phyloP scores from a whole-genome alignment of 2,329 filamentous ascomycete genomes.

The Lachnellula suecica region DNA sequence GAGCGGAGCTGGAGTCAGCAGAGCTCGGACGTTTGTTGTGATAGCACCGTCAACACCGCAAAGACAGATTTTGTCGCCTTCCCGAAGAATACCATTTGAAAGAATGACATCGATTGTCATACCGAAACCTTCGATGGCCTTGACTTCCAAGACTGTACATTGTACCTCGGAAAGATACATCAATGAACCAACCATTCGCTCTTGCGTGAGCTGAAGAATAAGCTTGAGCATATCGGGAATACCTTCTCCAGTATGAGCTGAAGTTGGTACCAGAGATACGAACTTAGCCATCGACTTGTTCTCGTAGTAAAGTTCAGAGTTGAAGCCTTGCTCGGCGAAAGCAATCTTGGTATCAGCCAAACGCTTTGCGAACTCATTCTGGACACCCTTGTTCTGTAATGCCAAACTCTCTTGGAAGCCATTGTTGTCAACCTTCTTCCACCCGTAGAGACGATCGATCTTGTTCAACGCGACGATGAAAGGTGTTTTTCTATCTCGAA shows the following conservation, averaged over 20 bases:
- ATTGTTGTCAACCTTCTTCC: conserved; percentile 99
- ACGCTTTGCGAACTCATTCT: conserved; percentile 91
- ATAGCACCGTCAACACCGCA: conserved; percentile 98
- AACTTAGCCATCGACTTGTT: conserved; percentile 96
- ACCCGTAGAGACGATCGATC: conserved; percentile 98
- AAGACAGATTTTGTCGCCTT: conserved; percentile 91
- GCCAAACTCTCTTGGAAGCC: conserved; percentile 91
- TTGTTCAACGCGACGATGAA: conserved; percentile 99
- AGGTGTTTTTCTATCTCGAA: conserved; percentile 90
- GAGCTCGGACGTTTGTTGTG: conserved; percentile 88
- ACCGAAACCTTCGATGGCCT: conserved; percentile 97
- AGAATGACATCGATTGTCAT: conserved; percentile 98
- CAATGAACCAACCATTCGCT: conserved; percentile 93
- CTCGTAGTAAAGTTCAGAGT: conserved; percentile 93
- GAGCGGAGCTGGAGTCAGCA: conserved; percentile 89
- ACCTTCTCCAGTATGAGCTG: conserved; percentile 97
- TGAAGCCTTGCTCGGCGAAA: conserved; percentile 96
- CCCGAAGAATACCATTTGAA: conserved; percentile 90
- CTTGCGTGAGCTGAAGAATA: conserved; percentile 86
- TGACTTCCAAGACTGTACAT: conserved; percentile 96
- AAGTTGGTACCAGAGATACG: conserved; percentile 96
- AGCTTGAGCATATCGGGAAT: conserved; percentile 99
- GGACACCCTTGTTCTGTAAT: conserved; percentile 87
- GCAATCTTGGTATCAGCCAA: conserved; percentile 89
- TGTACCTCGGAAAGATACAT: conserved; percentile 99